phyloP scores from a whole-genome alignment of 169 alveolate genomes.

The Eimeria falciformis region DNA sequence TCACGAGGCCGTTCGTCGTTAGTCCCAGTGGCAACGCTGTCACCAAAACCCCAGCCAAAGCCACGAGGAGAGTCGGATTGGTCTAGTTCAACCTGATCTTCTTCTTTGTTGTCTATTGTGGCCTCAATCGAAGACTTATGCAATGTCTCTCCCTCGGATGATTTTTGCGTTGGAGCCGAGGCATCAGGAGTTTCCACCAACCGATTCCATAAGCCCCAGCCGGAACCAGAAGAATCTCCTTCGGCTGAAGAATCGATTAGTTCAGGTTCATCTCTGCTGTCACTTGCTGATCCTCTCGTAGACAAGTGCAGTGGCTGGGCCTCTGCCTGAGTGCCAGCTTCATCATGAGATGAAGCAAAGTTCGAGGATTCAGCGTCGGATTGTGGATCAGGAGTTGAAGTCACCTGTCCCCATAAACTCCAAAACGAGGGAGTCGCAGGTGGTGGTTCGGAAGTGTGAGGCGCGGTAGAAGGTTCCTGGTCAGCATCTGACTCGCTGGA shows the following conservation, averaged over 20 bases:
- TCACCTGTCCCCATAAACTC: conserved; percentile 30
- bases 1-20: not conserved
- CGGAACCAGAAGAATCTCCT: not conserved
- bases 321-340: not conserved
- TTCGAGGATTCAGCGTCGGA: not conserved
- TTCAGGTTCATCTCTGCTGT: not conserved
- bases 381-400: not conserved
- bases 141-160: not conserved
- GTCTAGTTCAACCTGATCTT: not conserved
- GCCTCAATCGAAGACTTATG: not conserved
- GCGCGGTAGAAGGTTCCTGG: not conserved
- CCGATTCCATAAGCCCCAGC: not conserved
- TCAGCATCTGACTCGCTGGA: conserved; percentile 1
- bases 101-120: not conserved
- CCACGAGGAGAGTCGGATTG: not conserved
- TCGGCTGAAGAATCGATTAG: not conserved
- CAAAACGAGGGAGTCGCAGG: conserved; percentile 3
- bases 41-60: not conserved
- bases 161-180: not conserved
- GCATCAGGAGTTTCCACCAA: not conserved
- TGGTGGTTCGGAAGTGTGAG: not conserved
- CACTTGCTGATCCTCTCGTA: not conserved
- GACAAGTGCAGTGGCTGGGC: conserved; percentile 21
- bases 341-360: not conserved
- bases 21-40: not conserved